Conservation (phyloP, 768 basidiomycete species). For the Megacollybia marginata region DNA sequence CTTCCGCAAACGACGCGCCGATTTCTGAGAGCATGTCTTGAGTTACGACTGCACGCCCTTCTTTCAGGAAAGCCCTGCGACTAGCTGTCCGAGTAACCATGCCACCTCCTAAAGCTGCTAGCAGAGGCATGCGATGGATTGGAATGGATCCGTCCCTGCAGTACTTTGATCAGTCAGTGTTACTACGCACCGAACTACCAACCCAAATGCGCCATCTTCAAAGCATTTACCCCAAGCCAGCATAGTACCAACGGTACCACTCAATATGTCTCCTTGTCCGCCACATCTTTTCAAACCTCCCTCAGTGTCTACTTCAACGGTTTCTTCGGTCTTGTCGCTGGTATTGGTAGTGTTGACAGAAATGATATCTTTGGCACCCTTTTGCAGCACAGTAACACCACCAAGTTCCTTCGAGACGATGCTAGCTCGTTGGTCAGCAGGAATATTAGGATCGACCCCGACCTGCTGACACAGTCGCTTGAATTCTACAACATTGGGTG, state of each 20-base stretch:
- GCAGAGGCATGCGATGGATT: conserved; percentile 63
- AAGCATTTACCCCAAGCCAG: conserved; percentile 95
- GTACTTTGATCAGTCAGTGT: not conserved
- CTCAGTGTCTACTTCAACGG: conserved; percentile 54
- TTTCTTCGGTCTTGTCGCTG: conserved; percentile 47
- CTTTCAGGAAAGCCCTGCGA: conserved; percentile 62
- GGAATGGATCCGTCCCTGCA: conserved; percentile 47
- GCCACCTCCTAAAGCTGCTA: conserved; percentile 82
- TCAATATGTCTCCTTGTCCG: conserved; percentile 92
- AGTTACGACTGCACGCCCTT: conserved; percentile 78
- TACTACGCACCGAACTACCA: conserved; percentile 12
- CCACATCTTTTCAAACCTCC: conserved; percentile 92
- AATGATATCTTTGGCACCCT: conserved; percentile 78
- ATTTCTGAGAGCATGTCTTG: conserved; percentile 66
- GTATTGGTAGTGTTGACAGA: conserved; percentile 65
- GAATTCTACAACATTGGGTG: conserved; percentile 94
- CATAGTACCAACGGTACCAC: conserved; percentile 81
- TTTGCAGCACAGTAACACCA: conserved; percentile 86
- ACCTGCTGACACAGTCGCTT: conserved; percentile 70
- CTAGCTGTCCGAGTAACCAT: conserved; percentile 86
- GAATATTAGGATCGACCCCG: conserved; percentile 51
- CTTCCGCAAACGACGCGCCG: conserved; percentile 62
- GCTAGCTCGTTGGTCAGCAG: conserved; percentile 51
- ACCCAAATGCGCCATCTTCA: conserved; percentile 81
- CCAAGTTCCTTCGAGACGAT: conserved; percentile 70